These are phyloP conservation scores for Rubroboletus pulcherrimus DNA, from an alignment of 768 basidiomycete genomes.

Conservation along the genomic window DNA sequence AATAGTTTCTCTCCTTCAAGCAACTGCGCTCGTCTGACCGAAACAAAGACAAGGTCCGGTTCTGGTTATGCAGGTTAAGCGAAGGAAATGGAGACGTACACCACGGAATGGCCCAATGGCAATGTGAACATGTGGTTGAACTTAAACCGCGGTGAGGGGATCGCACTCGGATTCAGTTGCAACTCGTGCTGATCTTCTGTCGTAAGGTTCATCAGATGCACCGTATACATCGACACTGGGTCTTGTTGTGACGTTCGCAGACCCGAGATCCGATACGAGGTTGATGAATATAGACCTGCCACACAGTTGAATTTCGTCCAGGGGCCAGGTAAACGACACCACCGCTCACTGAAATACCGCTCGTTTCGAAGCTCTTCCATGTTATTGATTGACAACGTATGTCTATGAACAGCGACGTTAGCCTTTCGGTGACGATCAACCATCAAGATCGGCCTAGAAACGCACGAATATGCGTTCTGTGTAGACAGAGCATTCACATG, in stretches of 20 bases:
- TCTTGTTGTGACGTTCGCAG: constrained; percentile 11
- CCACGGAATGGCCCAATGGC: constrained; percentile 17
- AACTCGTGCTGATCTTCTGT: constrained; percentile 26
- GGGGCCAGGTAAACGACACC: background rate
- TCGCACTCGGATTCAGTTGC: constrained; percentile 20
- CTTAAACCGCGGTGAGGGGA: constrained; percentile 24
- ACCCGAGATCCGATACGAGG: constrained; percentile 2
- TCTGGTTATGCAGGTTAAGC: background rate
- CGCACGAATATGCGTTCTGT: constrained; percentile 2
- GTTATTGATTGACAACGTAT: constrained; percentile 5
- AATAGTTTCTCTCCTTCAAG: constrained; percentile 40
- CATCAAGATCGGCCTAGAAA: background rate
- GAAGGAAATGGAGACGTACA: constrained; percentile 5
- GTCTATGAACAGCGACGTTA: constrained; percentile 2
- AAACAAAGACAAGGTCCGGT: background rate
- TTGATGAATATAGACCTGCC: background rate
- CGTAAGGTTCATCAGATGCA: constrained; percentile 28
- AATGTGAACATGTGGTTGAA: constrained; percentile 15
- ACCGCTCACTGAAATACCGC: background rate
- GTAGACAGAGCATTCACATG: constrained; percentile 17
- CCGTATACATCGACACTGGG: constrained; percentile 17
- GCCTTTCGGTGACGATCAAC: background rate
- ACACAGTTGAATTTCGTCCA: background rate
- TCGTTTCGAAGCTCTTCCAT: constrained; percentile 2
- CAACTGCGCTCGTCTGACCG: constrained; percentile 36